Percentiles rank a stretch among this genome's conserved stretches.
phyloP scores from a whole-genome alignment of 768 basidiomycete species.

The Pleurotus citrinopileatus region DNA sequence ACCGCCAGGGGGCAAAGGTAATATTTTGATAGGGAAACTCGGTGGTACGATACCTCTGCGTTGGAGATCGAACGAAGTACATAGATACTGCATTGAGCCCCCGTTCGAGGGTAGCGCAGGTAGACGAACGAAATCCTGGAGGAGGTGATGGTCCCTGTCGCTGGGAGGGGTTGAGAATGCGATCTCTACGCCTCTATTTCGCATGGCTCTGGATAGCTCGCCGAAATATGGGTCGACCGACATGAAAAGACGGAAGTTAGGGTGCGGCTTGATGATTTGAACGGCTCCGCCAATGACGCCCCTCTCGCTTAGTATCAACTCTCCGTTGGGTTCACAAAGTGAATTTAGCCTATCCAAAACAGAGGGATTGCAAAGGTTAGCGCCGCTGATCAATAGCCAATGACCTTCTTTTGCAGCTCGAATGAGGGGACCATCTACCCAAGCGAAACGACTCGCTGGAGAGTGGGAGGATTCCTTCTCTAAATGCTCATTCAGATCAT shows the following conservation, averaged over 20 bases:
- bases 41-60: conserved; percentile 30
- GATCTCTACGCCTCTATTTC: conserved; percentile 93
- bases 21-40: neutral
- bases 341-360: conserved; percentile 97
- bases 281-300: conserved; percentile 79
- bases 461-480: conserved; percentile 16
- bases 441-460: conserved; percentile 69
- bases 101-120: conserved; percentile 23
- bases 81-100: conserved; percentile 12
- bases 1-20: conserved; percentile 33
- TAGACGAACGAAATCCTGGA: conserved; percentile 50
- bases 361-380: conserved; percentile 93
- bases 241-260: conserved; percentile 92
- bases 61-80: conserved; percentile 29
- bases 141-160: conserved; percentile 43
- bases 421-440: conserved; percentile 93
- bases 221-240: conserved; percentile 87
- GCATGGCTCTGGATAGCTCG: conserved; percentile 96
- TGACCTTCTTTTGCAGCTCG: conserved; percentile 81
- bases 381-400: conserved; percentile 90
- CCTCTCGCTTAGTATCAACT: conserved; percentile 83
- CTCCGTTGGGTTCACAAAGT: conserved; percentile 85
- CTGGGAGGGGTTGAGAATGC: conserved; percentile 37
- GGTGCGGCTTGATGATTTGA: conserved; percentile 77
- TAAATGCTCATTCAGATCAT: conserved; percentile 20